Base-by-base conservation (phyloP, 2,329 filamentous ascomycete species). In the Colletotrichum chrysophilum region DNA sequence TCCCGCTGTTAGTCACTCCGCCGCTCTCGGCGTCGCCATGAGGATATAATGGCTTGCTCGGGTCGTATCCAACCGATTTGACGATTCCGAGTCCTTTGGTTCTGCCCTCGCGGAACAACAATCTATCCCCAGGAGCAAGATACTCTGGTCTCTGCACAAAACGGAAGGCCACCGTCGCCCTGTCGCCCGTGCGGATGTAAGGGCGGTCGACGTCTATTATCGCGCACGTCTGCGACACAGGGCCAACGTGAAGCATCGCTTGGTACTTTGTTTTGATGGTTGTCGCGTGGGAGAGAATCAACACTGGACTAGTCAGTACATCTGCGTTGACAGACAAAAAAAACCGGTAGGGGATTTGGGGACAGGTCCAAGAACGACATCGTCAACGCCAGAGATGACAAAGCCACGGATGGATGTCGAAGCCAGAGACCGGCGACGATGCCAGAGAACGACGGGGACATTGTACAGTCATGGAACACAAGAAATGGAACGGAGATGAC, bases 131-230 rank as follows among this genome's bases (percentile, higher is more conserved):
- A 0, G 95, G 93, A 1, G 93, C 94, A 14, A 99, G 86, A 79
- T 98, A 99, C 86, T 99, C 97, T 3, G 97, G 97, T 26, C 96
- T 89, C 84, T 98, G 97, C 5, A 98, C 94, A 82, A 99, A 99
- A 12, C 94, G 93, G 86, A 99, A 99, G 0, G 96, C 97, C 2
- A 99, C 97, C 0, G 93, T 93, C 3, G 97, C 97, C n/a, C 96
- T 90, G 83, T 98, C 97, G 12, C 97, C 97, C 0, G 96, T 98
- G 9, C 97, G 92, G 78, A 99, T 98, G 80, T 96, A 97, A 30
- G 94, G 94, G n/a, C 96, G 93, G 83, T 99, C 97, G 78, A 99
- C 97, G 81, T 98, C 97, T 81, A 99, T 98, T 82, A 99, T 98
- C 13, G 96, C 93, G 82, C 97, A 99, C 0, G 97, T 99, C 86